Evolutionary conservation across 202 grass and related monocot species (phyloP).

Genomic region (Cymbopogon flexuosus): DNA sequence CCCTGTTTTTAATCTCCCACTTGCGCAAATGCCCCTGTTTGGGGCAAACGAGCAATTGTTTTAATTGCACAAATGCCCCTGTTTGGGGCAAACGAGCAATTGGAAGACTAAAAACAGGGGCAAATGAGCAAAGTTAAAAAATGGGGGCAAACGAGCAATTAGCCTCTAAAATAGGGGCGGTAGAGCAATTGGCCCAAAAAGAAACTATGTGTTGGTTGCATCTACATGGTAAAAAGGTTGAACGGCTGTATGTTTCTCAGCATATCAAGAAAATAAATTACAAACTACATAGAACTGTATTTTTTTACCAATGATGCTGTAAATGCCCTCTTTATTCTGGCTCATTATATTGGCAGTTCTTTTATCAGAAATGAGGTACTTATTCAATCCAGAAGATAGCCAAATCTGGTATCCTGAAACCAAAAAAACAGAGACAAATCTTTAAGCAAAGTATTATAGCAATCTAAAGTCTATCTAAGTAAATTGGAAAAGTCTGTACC

Average conservation of each 20-base stretch:
- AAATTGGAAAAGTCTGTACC: conserved; percentile 46
- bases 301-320: conserved; percentile 89
- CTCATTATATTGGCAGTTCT: conserved; percentile 62
- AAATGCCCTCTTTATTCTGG: conserved; percentile 90
- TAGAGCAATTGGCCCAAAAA: too few species aligned
- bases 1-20: too few species aligned
- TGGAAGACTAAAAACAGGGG: too few species aligned
- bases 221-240: neutral
- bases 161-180: too few species aligned
- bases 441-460: neutral
- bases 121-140: too few species aligned
- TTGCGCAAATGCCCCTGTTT: too few species aligned
- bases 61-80: too few species aligned
- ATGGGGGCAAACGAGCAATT: too few species aligned
- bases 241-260: neutral
- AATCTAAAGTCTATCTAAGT: neutral
- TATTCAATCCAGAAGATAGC: conserved; percentile 63
- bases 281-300: neutral
- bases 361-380: conserved; percentile 77
- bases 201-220: neutral
- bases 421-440: conserved; percentile 5
- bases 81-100: too few species aligned
- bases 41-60: too few species aligned
- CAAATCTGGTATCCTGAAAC: conserved; percentile 68
- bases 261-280: conserved; percentile 16